A percentile compares a stretch with the other conserved stretches of the same genome.
These are phyloP conservation scores for Nakaseomyces uthaithaninus DNA, from an alignment of 1,139 yeast genomes.

Conservation along the genomic window DNA sequence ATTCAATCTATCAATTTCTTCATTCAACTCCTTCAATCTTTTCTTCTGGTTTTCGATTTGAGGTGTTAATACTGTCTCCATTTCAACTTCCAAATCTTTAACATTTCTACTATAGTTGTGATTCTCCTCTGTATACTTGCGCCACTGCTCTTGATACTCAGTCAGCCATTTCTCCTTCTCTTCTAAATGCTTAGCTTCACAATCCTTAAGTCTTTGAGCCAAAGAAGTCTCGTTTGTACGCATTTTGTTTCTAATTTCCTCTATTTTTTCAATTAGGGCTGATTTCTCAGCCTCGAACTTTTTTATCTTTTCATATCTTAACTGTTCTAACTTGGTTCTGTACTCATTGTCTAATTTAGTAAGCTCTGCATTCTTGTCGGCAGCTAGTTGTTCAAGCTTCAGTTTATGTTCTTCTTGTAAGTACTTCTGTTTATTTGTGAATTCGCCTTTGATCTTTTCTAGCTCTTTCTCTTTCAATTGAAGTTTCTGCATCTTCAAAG, in stretches of 20 bases:
- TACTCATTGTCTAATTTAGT: conserved; percentile 36
- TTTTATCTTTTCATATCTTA: conserved; percentile 32
- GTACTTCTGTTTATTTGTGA: conserved; percentile 24
- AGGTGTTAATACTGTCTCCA: conserved; percentile 17
- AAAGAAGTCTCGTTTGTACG: conserved; percentile 23
- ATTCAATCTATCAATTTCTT: conserved; percentile 11
- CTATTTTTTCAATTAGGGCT: conserved; percentile 21
- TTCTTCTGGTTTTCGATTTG: conserved; percentile 14
- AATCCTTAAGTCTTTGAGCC: conserved; percentile 17
- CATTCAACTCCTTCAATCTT: conserved; percentile 16
- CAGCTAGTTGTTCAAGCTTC: conserved; percentile 33
- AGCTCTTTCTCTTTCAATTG: conserved; percentile 38
- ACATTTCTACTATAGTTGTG: conserved; percentile 15
- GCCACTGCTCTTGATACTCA: conserved; percentile 24
- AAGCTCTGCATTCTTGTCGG: conserved; percentile 35
- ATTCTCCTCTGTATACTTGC: conserved; percentile 17
- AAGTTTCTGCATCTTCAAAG: conserved; percentile 24
- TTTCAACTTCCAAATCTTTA: conserved; percentile 16
- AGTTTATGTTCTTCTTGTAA: conserved; percentile 35
- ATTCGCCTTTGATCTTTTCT: conserved; percentile 35
- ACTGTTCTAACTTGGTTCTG: conserved; percentile 33
- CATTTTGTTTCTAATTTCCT: conserved; percentile 21
- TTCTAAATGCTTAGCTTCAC: conserved; percentile 19
- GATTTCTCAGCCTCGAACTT: conserved; percentile 29
- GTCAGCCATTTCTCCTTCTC: conserved; percentile 26